Base-by-base conservation (phyloP, 1,284 basidiomycete species). In the Rhodotorula glutinis region DNA sequence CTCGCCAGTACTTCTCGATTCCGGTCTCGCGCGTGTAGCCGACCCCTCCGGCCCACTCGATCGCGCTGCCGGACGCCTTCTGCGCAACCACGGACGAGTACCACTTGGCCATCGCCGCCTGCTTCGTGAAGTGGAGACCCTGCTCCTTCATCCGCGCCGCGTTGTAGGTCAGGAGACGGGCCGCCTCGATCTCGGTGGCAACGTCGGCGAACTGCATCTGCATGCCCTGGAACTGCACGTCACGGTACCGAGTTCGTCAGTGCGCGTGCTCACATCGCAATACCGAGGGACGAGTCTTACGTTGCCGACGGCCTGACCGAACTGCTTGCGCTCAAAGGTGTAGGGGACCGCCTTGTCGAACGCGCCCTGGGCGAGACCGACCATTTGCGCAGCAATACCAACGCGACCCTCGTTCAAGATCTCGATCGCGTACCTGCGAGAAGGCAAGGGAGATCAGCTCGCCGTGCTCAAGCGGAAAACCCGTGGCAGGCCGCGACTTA, bases 391-490 rank as follows among this genome's bases (percentile, higher is more conserved):
- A 30, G 94, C 96, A 73, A 98, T 98, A 57, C 95, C 96, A 73
- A 98, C 96, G 66, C 95, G 89, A 54, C 76, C 94, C 81, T 98
- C 95, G 79, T 98, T 98, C 67, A 98, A 80, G 73, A 97, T 97
- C 81, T 98, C 91, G 72, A 99, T 99, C 60, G 95, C 95, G 77
- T 75, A 75, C 66, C 75, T 76, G 62, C 40, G 51, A 14, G 10
- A 13, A 19, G 19, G 16, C 23, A 56, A 13, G 33, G 7, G 30
- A 11, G 25, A 58, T 19, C 41, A 43, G 11, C 41, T 43, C 41
- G 41, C 17, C 41, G 41, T 43, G 41, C 41, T n/a, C n/a, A n/a
- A n/a, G n/a, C n/a, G n/a, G n/a, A n/a, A n/a, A n/a, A n/a, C n/a
- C n/a, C n/a, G n/a, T n/a, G n/a, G n/a, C n/a, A n/a, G n/a, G n/a